Evolutionary conservation across 768 basidiomycete genomes (phyloP), one percentile per base, ranked within the genome.

Genomic region (Russula earlei): DNA sequence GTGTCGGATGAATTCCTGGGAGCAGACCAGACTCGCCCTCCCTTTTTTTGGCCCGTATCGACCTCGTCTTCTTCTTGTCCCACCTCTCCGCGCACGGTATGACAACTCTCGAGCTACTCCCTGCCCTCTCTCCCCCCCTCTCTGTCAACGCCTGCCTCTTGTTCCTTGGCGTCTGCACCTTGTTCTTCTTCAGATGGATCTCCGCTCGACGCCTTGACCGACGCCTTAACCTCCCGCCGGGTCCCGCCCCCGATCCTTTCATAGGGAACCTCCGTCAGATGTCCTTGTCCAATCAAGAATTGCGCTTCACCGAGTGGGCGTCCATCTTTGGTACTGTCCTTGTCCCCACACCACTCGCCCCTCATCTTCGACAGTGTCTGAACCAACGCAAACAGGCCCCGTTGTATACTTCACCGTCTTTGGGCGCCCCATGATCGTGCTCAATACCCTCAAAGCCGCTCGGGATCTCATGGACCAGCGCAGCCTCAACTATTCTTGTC

Each of bases 391-490:
- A n/a, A 25, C 34, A 72, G 71, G 71, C 36, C 68, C 69, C 22
- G 54, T 73, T 25, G 63, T 71, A 24, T 68, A 65, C 56, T 61
- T 67, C 29, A 61, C 50, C 9, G 41, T 72, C 27, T 66, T 72
- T 48, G 57, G 60, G 15, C 62, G 63, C 20, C 60, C 68, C 5
- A 58, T 69, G 38, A 34, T 72, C 14, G 60, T 73, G 9, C 47
- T 73, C 33, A 71, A 69, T 56, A 67, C 72, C 3, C 41, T 64
- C n/a, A 46, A 60, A 34, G 67, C 65, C n/a, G 70, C 70, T 24
- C 60, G 55, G 15, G 71, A 72, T 37, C 65, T 73, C 17, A 55
- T 73, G 51, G 70, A 71, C 48, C 68, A 67, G 51, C 64, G 67
- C 10, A 64, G 67, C 47, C 40, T 55, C 12, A 68, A 66, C 34